Percentiles rank a stretch among this genome's conserved stretches.
These are phyloP conservation scores for Lasiodiplodia sp. DNA, from an alignment of 2,329 filamentous ascomycete species.

Conservation along the genomic window DNA sequence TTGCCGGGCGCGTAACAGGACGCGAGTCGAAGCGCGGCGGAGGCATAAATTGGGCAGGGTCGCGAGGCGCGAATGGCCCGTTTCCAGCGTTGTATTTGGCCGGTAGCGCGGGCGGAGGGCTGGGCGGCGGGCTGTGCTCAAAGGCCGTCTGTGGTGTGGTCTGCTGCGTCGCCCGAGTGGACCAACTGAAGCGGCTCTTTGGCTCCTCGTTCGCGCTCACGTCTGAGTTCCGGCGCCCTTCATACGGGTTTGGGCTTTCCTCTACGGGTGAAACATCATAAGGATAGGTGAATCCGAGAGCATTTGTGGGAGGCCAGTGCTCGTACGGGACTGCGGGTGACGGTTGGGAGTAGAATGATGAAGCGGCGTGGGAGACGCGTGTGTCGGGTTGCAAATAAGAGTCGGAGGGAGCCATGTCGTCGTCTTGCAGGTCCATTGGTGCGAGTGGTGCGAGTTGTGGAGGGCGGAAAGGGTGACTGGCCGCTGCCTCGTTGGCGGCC, in stretches of 20 bases:
- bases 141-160: conserved; percentile 46
- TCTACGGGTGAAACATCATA: conserved; percentile 29
- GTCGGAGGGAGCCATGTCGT: conserved; percentile 56
- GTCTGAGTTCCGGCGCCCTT: background rate
- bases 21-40: conserved; percentile 42
- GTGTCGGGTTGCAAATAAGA: conserved; percentile 66
- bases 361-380: conserved; percentile 42
- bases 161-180: conserved; percentile 46
- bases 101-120: conserved; percentile 49
- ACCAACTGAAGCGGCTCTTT: conserved; percentile 52
- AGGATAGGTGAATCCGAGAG: conserved; percentile 29
- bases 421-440: background rate
- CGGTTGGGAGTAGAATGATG: conserved; percentile 68
- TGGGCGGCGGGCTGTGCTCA: conserved; percentile 52
- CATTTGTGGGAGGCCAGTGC: conserved; percentile 14
- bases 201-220: conserved; percentile 32
- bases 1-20: conserved; percentile 34
- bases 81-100: conserved; percentile 31
- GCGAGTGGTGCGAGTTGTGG: background rate
- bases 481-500: conserved; percentile 38
- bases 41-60: conserved; percentile 5
- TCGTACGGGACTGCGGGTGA: conserved; percentile 46
- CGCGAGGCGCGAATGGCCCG: conserved; percentile 14
- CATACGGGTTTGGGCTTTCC: conserved; percentile 19
- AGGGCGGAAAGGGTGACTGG: conserved; percentile 30